A percentile compares a stretch with the other conserved stretches of the same genome.
Conservation (phyloP, 805 yeast genomes). For the Pichia thaimueangensis region DNA sequence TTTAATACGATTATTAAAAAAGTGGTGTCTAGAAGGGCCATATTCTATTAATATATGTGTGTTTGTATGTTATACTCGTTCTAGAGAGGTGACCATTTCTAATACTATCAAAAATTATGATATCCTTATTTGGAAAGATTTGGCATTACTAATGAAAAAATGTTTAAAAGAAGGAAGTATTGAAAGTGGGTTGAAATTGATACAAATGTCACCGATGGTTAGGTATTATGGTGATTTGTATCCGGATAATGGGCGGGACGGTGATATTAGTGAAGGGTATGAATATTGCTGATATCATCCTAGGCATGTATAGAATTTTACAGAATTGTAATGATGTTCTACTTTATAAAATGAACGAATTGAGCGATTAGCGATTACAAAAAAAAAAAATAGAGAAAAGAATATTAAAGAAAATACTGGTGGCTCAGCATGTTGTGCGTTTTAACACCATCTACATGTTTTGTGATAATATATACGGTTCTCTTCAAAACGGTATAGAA, state of each 20-base stretch:
- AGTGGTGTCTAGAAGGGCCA: slow-evolving; percentile 16
- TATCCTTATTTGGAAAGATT: neutral
- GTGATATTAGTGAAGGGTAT: neutral
- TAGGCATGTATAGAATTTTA: neutral
- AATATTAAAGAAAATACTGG: neutral
- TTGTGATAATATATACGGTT: no score
- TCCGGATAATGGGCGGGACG: slow-evolving; percentile 15
- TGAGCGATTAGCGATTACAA: neutral
- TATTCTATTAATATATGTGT: neutral
- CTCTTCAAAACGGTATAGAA: no score
- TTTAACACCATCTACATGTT: no score
- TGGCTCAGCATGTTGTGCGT: slow-evolving; percentile 1
- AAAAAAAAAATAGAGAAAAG: no score
- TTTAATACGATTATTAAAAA: slow-evolving; percentile 5
- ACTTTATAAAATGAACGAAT: neutral
- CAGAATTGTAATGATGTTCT: neutral
- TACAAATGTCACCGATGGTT: slow-evolving; percentile 12
- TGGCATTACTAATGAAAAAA: slow-evolving; percentile 3
- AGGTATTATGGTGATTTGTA: slow-evolving; percentile 15
- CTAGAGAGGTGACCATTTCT: neutral
- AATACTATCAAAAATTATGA: slow-evolving; percentile 1
- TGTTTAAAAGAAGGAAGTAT: neutral
- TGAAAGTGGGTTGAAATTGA: neutral
- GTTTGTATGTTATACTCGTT: neutral
- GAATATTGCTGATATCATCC: neutral